These are phyloP conservation scores for Tuber aestivum DNA, from an alignment of 495 filamentous ascomycete species.

Conservation along the genomic window DNA sequence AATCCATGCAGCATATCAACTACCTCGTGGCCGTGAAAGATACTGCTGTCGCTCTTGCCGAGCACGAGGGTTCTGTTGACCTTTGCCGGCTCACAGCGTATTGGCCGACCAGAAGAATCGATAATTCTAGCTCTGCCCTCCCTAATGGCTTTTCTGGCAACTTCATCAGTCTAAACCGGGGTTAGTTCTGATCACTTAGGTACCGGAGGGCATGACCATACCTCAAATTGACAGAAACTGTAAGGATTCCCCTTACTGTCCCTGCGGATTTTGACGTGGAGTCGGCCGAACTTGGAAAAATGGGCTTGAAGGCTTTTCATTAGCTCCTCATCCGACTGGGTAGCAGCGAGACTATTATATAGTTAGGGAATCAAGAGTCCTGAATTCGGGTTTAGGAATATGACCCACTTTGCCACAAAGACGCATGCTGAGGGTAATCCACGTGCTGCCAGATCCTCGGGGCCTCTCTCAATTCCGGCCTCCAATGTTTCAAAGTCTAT, in stretches of 20 bases:
- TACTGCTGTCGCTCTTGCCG: conserved; percentile 28
- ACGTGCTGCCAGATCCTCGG: conserved; percentile 38
- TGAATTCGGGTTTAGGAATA: not conserved
- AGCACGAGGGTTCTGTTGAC: conserved; percentile 40
- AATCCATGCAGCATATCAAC: conserved; percentile 37
- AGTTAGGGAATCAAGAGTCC: conserved; percentile 8
- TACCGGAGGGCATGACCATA: not conserved
- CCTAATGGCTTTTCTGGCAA: conserved; percentile 35
- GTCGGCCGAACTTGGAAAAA: conserved; percentile 35
- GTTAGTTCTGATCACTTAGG: conserved; percentile 9
- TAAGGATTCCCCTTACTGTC: conserved; percentile 41
- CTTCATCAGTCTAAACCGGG: conserved; percentile 34
- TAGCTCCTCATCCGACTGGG: conserved; percentile 37
- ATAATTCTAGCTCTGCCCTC: conserved; percentile 37
- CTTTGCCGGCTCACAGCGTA: conserved; percentile 41
- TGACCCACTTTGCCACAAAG: conserved; percentile 38
- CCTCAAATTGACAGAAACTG: conserved; percentile 42
- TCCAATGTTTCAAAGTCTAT: conserved; percentile 12
- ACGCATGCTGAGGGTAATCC: conserved; percentile 40
- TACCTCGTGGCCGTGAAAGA: conserved; percentile 29
- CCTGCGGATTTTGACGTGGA: conserved; percentile 41
- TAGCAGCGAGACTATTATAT: conserved; percentile 33
- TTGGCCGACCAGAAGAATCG: conserved; percentile 38
- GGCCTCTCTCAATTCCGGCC: conserved; percentile 26
- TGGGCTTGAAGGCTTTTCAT: conserved; percentile 38